Conservation (phyloP, 1,139 yeast genomes). For the Suhomyces chickasaworum region DNA sequence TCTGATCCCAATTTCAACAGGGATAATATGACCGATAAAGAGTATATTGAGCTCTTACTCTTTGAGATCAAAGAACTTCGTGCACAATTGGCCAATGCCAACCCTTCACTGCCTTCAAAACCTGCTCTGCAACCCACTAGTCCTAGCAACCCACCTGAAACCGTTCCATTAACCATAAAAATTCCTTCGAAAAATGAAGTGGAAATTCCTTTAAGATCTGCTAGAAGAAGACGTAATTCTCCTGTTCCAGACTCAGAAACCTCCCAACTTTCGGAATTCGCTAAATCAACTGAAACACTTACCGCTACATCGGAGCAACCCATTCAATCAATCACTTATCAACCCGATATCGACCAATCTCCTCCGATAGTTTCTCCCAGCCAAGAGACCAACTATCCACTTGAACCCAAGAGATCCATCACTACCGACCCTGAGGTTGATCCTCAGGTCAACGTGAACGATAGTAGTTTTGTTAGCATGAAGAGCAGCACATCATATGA, state of each 20-base stretch:
- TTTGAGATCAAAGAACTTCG: constrained; percentile 43
- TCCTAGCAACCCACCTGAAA: background rate
- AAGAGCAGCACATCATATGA: constrained; percentile 8
- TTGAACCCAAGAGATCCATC: constrained; percentile 1
- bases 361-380: background rate
- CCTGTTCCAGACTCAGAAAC: constrained; percentile 1
- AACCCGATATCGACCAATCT: background rate
- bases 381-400: background rate
- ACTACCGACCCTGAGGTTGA: background rate
- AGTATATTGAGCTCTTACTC: constrained; percentile 38
- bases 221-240: constrained; percentile 21
- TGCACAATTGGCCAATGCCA: constrained; percentile 6
- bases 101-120: background rate
- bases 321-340: background rate
- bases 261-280: background rate
- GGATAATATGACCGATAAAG: constrained; percentile 29
- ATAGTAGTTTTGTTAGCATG: constrained; percentile 10
- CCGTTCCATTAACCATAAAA: background rate
- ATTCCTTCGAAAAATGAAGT: constrained; percentile 8
- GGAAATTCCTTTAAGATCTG: constrained; percentile 25
- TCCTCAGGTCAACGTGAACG: background rate
- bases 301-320: constrained; percentile 4
- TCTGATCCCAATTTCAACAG: constrained; percentile 43
- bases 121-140: background rate
- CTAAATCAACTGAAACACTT: constrained; percentile 4